These are phyloP conservation scores for Penicillium sp. DNA, from an alignment of 2,329 filamentous ascomycete species.

Conservation along the genomic window DNA sequence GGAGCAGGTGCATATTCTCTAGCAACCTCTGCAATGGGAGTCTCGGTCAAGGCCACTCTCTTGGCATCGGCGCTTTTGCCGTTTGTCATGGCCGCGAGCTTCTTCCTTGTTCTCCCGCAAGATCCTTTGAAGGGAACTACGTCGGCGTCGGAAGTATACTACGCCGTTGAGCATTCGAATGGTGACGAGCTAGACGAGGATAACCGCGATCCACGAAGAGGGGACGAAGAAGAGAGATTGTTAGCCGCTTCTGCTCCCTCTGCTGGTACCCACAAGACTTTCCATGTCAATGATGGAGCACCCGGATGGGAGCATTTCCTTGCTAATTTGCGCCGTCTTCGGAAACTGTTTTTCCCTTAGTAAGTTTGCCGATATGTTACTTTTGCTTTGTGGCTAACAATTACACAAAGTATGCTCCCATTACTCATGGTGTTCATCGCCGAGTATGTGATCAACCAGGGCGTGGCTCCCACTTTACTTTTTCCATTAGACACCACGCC, in stretches of 20 bases:
- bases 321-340: conserved; percentile 59
- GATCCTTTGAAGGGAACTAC: conserved; percentile 55
- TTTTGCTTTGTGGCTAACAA: conserved; percentile 9
- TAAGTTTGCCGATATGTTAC: conserved; percentile 33
- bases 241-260: conserved; percentile 22
- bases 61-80: conserved; percentile 75
- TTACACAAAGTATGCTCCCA: conserved; percentile 65
- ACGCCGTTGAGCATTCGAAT: conserved; percentile 44
- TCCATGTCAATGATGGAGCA: conserved; percentile 6
- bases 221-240: conserved; percentile 25
- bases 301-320: conserved; percentile 39
- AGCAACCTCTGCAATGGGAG: conserved; percentile 71
- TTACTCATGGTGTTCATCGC: conserved; percentile 88
- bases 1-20: conserved; percentile 85
- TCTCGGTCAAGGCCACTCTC: conserved; percentile 69
- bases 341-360: conserved; percentile 66
- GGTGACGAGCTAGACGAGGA: conserved; percentile 30
- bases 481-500: conserved; percentile 74
- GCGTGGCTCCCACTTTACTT: conserved; percentile 80
- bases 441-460: conserved; percentile 97
- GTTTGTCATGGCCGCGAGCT: conserved; percentile 71
- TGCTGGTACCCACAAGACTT: conserved; percentile 18
- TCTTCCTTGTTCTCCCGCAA: conserved; percentile 73
- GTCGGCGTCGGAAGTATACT: conserved; percentile 48
- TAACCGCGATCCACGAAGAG: conserved; percentile 7